Percentiles rank a stretch among this genome's conserved stretches.
phyloP scores from a whole-genome alignment of 2,329 filamentous ascomycete genomes.

The Apiospora kogelbergensis region DNA sequence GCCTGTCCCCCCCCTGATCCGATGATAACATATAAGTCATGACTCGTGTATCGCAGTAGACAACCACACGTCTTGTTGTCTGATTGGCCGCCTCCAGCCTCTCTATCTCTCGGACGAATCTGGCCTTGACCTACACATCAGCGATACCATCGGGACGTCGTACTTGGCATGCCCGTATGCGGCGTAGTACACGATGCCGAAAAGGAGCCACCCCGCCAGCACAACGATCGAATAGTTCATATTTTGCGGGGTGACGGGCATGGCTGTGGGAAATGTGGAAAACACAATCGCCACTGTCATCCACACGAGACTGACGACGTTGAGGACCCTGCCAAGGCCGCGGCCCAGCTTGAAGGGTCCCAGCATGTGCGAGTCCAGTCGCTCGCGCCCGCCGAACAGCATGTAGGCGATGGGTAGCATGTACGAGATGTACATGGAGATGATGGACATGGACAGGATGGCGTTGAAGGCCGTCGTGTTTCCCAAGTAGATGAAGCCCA shows the following conservation, averaged over 20 bases:
- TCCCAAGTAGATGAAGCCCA: constrained; percentile 41
- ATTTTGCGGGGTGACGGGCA: constrained; percentile 40
- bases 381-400: not conserved
- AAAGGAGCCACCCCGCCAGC: constrained; percentile 37
- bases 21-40: not conserved
- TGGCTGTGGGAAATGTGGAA: constrained; percentile 41
- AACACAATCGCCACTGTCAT: constrained; percentile 43
- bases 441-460: constrained; percentile 40
- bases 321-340: constrained; percentile 25
- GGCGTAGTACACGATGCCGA: constrained; percentile 35
- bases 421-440: constrained; percentile 44
- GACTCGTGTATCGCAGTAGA: not conserved
- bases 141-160: constrained; percentile 20
- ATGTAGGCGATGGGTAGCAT: constrained; percentile 39
- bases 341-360: constrained; percentile 33
- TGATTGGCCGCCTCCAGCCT: not conserved
- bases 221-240: constrained; percentile 50
- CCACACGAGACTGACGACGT: constrained; percentile 43
- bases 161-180: constrained; percentile 25
- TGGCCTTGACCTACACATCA: not conserved
- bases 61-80: not conserved
- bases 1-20: not conserved
- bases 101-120: not conserved
- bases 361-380: not conserved
- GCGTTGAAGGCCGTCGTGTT: constrained; percentile 42